Percentiles rank a stretch among this genome's conserved stretches.
These are phyloP conservation scores for Leucoagaricus sp. DNA, from an alignment of 1,284 basidiomycete species.

Conservation along the genomic window DNA sequence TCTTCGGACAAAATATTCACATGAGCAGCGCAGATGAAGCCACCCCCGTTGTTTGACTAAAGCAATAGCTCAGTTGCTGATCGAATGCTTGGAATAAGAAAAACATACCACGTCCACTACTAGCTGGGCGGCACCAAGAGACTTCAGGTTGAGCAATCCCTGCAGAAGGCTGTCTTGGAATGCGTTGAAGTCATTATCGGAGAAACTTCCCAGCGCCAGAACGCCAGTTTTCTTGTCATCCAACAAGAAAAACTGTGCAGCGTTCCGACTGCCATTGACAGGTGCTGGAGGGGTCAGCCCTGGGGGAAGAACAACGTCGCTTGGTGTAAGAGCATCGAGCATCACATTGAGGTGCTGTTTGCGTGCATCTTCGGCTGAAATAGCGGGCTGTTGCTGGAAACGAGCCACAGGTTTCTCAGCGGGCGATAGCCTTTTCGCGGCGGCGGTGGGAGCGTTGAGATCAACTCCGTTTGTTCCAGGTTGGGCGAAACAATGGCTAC, in stretches of 20 bases:
- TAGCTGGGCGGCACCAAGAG: conserved; percentile 49
- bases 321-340: conserved; percentile 46
- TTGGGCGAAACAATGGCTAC: conserved; percentile 54
- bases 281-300: conserved; percentile 40
- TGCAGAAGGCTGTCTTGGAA: conserved; percentile 47
- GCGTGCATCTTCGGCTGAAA: conserved; percentile 34
- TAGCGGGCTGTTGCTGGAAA: conserved; percentile 49
- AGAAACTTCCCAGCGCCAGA: conserved; percentile 61
- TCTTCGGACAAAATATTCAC: conserved; percentile 33
- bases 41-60: conserved; percentile 63
- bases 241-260: conserved; percentile 57
- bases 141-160: conserved; percentile 51
- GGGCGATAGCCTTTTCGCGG: conserved; percentile 17
- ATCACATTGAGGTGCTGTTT: conserved; percentile 51
- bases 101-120: conserved; percentile 57
- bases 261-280: conserved; percentile 47
- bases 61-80: neutral
- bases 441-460: conserved; percentile 31
- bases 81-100: neutral
- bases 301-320: conserved; percentile 53
- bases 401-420: conserved; percentile 30
- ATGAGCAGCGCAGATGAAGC: conserved; percentile 62
- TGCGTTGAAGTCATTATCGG: conserved; percentile 40
- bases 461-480: conserved; percentile 53
- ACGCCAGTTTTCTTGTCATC: conserved; percentile 58